Evolutionary conservation across 192 early-diverging fungal species (phyloP), one percentile per base, ranked within the genome.

Genomic region (Piromyces finnis): DNA sequence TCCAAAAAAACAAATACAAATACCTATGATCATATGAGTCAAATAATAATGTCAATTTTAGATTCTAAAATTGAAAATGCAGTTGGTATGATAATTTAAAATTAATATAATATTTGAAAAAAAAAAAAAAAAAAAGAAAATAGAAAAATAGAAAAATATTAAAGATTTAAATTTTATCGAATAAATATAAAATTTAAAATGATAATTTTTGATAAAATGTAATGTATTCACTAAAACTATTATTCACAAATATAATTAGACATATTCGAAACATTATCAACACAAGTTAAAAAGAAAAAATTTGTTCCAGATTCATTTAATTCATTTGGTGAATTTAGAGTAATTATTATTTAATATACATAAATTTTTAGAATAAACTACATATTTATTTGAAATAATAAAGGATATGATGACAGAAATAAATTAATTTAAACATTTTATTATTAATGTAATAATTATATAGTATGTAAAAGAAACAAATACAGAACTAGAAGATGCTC

Each of bases 231-330:
- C n/a, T n/a, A n/a, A n/a, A n/a, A n/a, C n/a, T n/a, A n/a, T n/a
- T n/a, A n/a, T n/a, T n/a, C n/a, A n/a, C n/a, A n/a, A n/a, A n/a
- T n/a, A 9, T 14, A 37, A 37, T 37, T 12, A 81, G 81, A 82
- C 28, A 77, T 81, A 28, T 82, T 82, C 28, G 81, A 82, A 35
- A 30, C 36, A 18, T 28, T 82, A 30, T 82, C 81, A 29, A 39
- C 78, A 28, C 78, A 82, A 77, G 9, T 82, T 22, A 82, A 82
- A 80, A 41, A 80, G 9, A 29, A 78, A 29, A 36, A 80, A 28
- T 82, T 82, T 16, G 29, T 35, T 18, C 28, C 77, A 30, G 81
- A 82, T 27, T 36, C 29, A 28, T 30, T 36, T 18, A 41, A 80
- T 29, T 28, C 81, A 29, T 80, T 80, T 36, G 51, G 39, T 17